phyloP scores from a whole-genome alignment of 2,329 filamentous ascomycete species.

The Cyphellophora europaea region DNA sequence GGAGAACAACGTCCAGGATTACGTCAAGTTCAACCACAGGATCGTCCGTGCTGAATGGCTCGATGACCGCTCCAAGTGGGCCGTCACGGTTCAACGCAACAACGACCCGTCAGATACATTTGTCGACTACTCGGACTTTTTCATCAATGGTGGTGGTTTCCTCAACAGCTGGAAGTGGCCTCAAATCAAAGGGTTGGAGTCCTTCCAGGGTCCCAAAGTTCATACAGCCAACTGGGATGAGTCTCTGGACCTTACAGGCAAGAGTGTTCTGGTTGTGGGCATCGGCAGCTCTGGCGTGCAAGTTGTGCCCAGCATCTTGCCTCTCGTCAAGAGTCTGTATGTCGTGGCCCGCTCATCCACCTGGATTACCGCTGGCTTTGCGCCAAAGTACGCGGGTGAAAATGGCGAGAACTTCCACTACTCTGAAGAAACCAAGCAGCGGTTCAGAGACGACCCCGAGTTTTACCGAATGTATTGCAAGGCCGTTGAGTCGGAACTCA shows the following conservation, averaged over 20 bases:
- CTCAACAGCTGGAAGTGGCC: conserved; percentile 42
- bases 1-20: conserved; percentile 18
- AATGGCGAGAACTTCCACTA: conserved; percentile 14
- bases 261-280: conserved; percentile 45
- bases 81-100: conserved; percentile 8
- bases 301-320: conserved; percentile 40
- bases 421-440: conserved; percentile 3
- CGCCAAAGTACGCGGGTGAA: conserved; percentile 6
- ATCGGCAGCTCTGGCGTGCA: conserved; percentile 48
- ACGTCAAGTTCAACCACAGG: conserved; percentile 17
- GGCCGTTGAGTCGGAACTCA: conserved; percentile 40
- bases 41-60: conserved; percentile 22
- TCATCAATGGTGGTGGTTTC: conserved; percentile 20
- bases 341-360: conserved; percentile 7
- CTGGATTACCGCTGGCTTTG: conserved; percentile 15
- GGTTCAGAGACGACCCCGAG: neutral
- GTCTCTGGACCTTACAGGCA: conserved; percentile 37
- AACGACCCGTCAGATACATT: conserved; percentile 39
- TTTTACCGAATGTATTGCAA: conserved; percentile 33
- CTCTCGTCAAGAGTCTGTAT: conserved; percentile 21
- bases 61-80: conserved; percentile 20
- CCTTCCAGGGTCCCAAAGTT: conserved; percentile 44
- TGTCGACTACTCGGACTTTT: conserved; percentile 39
- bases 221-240: conserved; percentile 50
- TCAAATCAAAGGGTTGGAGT: conserved; percentile 39